Conservation (phyloP, 2,329 filamentous ascomycete genomes). For the Phyllosticta ampelicida region DNA sequence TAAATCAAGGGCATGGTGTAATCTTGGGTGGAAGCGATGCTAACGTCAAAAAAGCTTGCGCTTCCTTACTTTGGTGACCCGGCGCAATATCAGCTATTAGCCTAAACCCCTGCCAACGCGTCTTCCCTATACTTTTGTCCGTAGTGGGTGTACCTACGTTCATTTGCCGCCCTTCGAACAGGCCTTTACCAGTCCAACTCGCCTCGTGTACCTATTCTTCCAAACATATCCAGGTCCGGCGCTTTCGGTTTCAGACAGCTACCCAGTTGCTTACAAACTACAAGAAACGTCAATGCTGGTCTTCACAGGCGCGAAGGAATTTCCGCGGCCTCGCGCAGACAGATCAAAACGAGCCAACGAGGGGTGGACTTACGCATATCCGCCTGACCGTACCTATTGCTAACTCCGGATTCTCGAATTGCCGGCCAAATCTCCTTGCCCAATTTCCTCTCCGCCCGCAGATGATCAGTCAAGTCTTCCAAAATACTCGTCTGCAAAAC, state of each 20-base stretch:
- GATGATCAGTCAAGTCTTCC: constrained; percentile 17
- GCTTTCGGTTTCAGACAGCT: neutral
- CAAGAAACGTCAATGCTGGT: neutral
- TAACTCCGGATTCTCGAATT: constrained; percentile 12
- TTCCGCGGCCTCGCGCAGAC: neutral
- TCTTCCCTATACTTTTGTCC: neutral
- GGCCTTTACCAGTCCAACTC: constrained; percentile 1
- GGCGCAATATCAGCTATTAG: neutral
- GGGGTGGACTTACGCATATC: constrained; percentile 14
- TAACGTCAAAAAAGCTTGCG: neutral
- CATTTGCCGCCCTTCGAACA: neutral
- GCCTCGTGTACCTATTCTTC: neutral
- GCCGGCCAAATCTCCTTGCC: constrained; percentile 19
- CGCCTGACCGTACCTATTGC: constrained; percentile 15
- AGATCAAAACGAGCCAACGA: neutral
- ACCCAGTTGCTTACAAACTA: constrained; percentile 7
- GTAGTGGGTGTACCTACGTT: neutral
- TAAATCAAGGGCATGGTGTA: neutral
- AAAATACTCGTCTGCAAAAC: constrained; percentile 12
- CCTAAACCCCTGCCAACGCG: neutral
- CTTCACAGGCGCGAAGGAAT: neutral
- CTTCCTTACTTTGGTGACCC: neutral
- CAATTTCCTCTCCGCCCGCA: constrained; percentile 16
- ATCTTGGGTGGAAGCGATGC: neutral
- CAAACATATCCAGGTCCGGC: neutral